Conservation (phyloP, 2,329 filamentous ascomycete genomes). For the Elsinoe ampelina region DNA sequence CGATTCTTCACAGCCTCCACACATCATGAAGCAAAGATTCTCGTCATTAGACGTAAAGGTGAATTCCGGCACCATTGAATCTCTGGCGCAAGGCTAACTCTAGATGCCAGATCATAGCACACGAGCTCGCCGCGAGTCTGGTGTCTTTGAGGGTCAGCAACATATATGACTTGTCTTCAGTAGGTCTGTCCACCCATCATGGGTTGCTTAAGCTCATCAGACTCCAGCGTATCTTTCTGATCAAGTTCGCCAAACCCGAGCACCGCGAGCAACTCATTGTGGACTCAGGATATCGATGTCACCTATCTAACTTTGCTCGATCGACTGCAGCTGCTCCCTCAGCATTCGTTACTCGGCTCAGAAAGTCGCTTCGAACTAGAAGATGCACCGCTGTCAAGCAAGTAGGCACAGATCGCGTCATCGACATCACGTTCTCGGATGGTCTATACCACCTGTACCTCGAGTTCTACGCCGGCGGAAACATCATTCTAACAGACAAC, state of each 20-base stretch:
- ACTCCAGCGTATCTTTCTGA: constrained; percentile 71
- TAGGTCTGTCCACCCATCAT: constrained; percentile 23
- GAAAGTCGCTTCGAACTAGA: constrained; percentile 81
- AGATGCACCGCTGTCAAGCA: constrained; percentile 73
- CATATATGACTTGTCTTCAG: constrained; percentile 87
- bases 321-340: constrained; percentile 78
- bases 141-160: constrained; percentile 77
- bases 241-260: constrained; percentile 89
- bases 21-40: constrained; percentile 65
- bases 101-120: constrained; percentile 68
- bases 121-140: constrained; percentile 74
- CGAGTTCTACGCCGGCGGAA: constrained; percentile 94
- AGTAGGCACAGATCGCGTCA: constrained; percentile 84
- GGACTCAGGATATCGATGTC: constrained; percentile 91
- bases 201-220: constrained; percentile 12
- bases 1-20: background rate
- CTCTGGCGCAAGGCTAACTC: background rate
- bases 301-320: constrained; percentile 82
- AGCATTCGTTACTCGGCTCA: constrained; percentile 70
- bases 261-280: constrained; percentile 82
- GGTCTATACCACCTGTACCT: constrained; percentile 79
- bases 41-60: constrained; percentile 72
- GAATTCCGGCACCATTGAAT: background rate
- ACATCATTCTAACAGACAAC: constrained; percentile 82
- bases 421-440: constrained; percentile 88